Conservation (phyloP, 306 rosid genomes). For the Macrotyloma uniflorum region DNA sequence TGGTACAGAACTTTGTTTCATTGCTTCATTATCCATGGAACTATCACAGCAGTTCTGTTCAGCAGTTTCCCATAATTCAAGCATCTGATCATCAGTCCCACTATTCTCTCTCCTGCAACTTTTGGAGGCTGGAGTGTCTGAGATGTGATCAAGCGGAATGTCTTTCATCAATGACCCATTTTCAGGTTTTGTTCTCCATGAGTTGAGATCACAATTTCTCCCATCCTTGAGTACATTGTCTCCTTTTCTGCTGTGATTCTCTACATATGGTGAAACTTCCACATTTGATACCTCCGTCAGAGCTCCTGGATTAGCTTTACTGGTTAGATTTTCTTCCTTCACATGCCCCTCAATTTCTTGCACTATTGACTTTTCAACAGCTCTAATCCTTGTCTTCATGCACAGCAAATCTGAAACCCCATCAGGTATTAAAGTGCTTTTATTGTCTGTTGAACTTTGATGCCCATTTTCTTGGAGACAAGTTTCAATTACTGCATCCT, state of each 20-base stretch:
- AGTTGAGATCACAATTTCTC: slow-evolving; percentile 30
- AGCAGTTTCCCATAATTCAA: slow-evolving; percentile 85
- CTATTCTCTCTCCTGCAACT: slow-evolving; percentile 59
- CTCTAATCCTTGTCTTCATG: slow-evolving; percentile 64
- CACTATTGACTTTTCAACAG: slow-evolving; percentile 57
- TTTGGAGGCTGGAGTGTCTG: slow-evolving; percentile 58
- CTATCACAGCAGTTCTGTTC: slow-evolving; percentile 55
- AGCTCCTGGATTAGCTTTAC: slow-evolving; percentile 35
- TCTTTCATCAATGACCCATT: slow-evolving; percentile 78
- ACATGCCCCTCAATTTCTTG: slow-evolving; percentile 59
- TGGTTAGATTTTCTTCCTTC: slow-evolving; percentile 39
- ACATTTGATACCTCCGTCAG: slow-evolving; percentile 27
- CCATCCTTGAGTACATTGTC: slow-evolving; percentile 42
- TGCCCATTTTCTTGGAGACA: slow-evolving; percentile 43
- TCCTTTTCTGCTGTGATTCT: slow-evolving; percentile 39
- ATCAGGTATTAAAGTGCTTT: slow-evolving; percentile 34
- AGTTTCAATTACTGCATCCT: slow-evolving; percentile 53
- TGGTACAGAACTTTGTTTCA: slow-evolving; percentile 48
- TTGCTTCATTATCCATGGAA: slow-evolving; percentile 34
- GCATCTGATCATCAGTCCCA: slow-evolving; percentile 82
- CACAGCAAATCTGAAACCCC: slow-evolving; percentile 72
- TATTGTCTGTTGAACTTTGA: slow-evolving; percentile 42
- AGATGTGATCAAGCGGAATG: slow-evolving; percentile 84
- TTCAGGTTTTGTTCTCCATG: slow-evolving; percentile 53
- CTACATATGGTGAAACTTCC: slow-evolving; percentile 23